Evolutionary conservation across 1,284 basidiomycete species (phyloP).

Genomic region (Stygiomarasmius scandens): DNA sequence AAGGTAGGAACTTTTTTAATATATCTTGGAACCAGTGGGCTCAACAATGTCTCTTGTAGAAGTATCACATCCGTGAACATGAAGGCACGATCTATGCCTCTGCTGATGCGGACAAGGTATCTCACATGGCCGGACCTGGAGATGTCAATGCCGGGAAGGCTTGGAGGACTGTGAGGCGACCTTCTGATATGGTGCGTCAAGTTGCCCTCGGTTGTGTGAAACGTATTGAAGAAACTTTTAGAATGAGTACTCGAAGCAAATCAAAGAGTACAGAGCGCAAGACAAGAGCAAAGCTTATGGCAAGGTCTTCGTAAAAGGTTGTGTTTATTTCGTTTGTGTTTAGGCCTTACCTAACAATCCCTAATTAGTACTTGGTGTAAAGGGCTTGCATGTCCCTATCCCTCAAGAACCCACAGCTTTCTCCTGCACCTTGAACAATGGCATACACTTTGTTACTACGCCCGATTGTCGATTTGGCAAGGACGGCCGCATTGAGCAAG

Average conservation of each 20-base stretch:
- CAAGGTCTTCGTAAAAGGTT: constrained; percentile 93
- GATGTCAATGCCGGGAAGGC: constrained; percentile 84
- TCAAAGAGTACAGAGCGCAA: constrained; percentile 77
- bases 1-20: constrained; percentile 43
- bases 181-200: constrained; percentile 85
- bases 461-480: constrained; percentile 71
- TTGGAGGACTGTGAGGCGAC: constrained; percentile 86
- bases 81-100: constrained; percentile 81
- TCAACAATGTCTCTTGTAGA: constrained; percentile 32
- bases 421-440: constrained; percentile 94
- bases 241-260: constrained; percentile 92
- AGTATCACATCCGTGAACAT: constrained; percentile 69
- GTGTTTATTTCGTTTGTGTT: constrained; percentile 20
- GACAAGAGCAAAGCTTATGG: constrained; percentile 84
- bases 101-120: constrained; percentile 67
- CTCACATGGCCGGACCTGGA: constrained; percentile 71
- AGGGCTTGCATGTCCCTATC: constrained; percentile 71
- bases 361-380: constrained; percentile 76
- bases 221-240: constrained; percentile 30
- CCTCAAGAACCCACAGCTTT: constrained; percentile 75
- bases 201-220: not conserved
- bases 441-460: constrained; percentile 95
- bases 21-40: not conserved
- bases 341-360: constrained; percentile 12
- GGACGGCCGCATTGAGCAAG: constrained; percentile 81